Evolutionary conservation across 768 basidiomycete species (phyloP), one percentile per base, ranked within the genome.

Genomic region (Naematelia aurantialba): DNA sequence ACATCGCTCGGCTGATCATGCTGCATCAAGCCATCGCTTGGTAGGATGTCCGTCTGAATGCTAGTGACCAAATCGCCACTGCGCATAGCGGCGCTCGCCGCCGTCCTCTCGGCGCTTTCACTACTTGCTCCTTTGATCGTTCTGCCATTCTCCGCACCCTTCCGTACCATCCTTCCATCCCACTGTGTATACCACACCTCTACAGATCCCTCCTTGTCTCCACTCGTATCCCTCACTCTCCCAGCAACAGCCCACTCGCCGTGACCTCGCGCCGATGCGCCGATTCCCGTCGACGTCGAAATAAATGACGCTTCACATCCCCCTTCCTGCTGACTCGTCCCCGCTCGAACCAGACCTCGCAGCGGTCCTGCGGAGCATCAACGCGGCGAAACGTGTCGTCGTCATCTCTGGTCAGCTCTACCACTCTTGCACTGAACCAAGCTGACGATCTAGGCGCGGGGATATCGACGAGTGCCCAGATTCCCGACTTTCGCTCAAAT

Each of bases 401-500:
- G 34, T 39, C 34, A 39, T 39, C 34, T 39, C 34, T 39, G 34
- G 34, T 39, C 34, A 39, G 34, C 34, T 39, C 17, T 17, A 17
- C n/a, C 17, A 39, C 17, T 39, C 34, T 39, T 39, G 8, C 8
- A 8, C 17, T 39, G 34, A 39, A 8, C 34, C 34, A 17, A 39
- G 34, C 34, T 39, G 34, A 39, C 17, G 17, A 39, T 17, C 34
- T 71, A 13, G 73, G 75, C 11, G 72, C 76, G 22, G 70, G 74
- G 26, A 65, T 76, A 24, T 72, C 72, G 4, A 76, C 73, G 55
- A 52, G 74, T 65, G 67, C 82, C 85, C 25, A 85, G 87, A 54
- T 97, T 89, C 76, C 83, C 2, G 79, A 79, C 54, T 79, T 79
- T 46, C 67, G 72, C 26, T 68, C 67, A 11, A 47, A 61, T 8